Evolutionary conservation across 2,329 filamentous ascomycete genomes (phyloP).

Genomic region (Sclerotinia nivalis): DNA sequence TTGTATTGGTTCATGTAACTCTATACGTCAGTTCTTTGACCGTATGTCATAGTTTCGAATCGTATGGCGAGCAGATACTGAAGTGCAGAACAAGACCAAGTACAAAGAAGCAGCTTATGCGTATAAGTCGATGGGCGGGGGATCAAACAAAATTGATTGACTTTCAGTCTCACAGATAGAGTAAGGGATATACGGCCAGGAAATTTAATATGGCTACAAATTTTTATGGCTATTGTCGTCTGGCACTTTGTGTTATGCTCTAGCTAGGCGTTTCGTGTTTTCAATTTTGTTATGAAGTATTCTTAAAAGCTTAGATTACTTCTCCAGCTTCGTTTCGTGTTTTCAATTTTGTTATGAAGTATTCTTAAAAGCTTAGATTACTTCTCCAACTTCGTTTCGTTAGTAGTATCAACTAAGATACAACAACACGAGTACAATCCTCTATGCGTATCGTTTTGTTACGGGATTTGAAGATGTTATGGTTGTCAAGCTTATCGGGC

Average conservation of each 20-base stretch:
- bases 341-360: neutral
- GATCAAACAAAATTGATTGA: too few species aligned
- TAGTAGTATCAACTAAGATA: neutral
- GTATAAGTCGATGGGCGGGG: too few species aligned
- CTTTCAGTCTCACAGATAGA: too few species aligned
- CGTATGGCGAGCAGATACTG: neutral
- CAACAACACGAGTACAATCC: too few species aligned
- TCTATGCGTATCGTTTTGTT: neutral
- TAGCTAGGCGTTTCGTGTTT: neutral
- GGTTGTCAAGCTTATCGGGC: neutral
- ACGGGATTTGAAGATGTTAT: neutral
- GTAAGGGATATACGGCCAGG: too few species aligned
- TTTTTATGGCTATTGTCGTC: neutral
- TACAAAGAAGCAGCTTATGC: neutral
- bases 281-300: neutral
- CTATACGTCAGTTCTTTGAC: neutral
- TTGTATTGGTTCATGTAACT: neutral
- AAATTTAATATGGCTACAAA: neutral
- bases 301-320: neutral
- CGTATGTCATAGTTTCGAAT: neutral
- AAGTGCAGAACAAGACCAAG: neutral
- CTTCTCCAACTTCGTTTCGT: neutral
- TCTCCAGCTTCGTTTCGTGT: neutral
- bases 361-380: neutral
- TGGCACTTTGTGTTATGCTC: neutral